Percentiles rank a stretch among this genome's conserved stretches.
phyloP scores from a whole-genome alignment of 805 yeast genomes.

The Kodamaea laetipori region DNA sequence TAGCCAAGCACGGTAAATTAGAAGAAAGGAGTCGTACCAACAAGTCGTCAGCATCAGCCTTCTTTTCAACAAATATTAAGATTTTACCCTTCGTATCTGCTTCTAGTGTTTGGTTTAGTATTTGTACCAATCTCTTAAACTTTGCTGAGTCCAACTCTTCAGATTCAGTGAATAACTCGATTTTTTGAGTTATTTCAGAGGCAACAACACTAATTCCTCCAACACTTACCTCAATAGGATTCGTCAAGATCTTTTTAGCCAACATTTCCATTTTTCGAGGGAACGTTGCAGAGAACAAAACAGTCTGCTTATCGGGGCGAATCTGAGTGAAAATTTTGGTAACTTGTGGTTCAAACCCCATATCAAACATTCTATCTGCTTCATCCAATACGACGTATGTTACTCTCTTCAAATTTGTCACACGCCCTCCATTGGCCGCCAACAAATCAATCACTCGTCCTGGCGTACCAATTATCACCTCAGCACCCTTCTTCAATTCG shows the following conservation, averaged over 20 bases:
- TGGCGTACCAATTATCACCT: constrained; percentile 89
- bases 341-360: constrained; percentile 97
- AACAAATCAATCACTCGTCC: constrained; percentile 90
- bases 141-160: constrained; percentile 49
- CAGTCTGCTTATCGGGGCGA: constrained; percentile 86
- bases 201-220: constrained; percentile 84
- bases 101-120: constrained; percentile 51
- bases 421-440: constrained; percentile 78
- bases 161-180: constrained; percentile 49
- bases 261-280: constrained; percentile 76
- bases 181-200: constrained; percentile 72
- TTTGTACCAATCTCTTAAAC: constrained; percentile 44
- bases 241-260: constrained; percentile 62
- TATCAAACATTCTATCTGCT: constrained; percentile 94
- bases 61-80: constrained; percentile 85
- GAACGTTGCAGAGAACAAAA: constrained; percentile 91
- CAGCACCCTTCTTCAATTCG: constrained; percentile 73
- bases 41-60: constrained; percentile 78
- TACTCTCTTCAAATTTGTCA: constrained; percentile 64
- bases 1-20: constrained; percentile 61
- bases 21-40: constrained; percentile 52
- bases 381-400: constrained; percentile 91
- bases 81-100: constrained; percentile 48
- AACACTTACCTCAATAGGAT: constrained; percentile 75
- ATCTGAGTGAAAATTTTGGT: constrained; percentile 73